Base-by-base conservation (phyloP, 2,329 filamentous ascomycete species). In the Penicillium sp. region DNA sequence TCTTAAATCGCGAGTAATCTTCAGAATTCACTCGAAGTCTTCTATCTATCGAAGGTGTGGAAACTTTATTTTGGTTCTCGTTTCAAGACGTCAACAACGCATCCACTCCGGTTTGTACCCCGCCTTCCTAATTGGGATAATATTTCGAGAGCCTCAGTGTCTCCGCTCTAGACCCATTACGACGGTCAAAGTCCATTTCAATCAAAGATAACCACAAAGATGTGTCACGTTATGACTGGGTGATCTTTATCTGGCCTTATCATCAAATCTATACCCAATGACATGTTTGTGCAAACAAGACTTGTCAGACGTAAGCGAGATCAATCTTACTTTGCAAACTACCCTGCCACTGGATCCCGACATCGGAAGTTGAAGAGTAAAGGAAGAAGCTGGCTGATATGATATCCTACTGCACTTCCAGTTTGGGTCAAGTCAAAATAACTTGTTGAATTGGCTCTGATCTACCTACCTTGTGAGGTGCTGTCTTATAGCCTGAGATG, bases 51-150 rank as follows among this genome's bases (percentile, higher is more conserved):
- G 15, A 37, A 9, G 8, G 0, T 18, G n/a, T 18, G 33, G 11
- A 40, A 40, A 40, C 9, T 40, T 22, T 11, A 40, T 40, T 22
- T 18, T 37, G 1, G n/a, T n/a, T n/a, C 3, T 11, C 3, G n/a
- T 6, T 33, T 14, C 15, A 3, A 35, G 3, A 14, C 18, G 8
- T 20, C 4, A 40, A 40, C 18, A 22, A 22, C 9, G 37, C 37
- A 37, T 18, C 7, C 12, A 47, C 42, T 46, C 35, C 41, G 42
- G 2, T 14, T 37, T 11, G 15, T 37, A 22, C 37, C 37, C 37
- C 22, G 29, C 27, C 43, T 53, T 53, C 51, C 51, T 22, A 27
- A 40, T 47, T 41, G 23, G 43, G 51, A 12, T 31, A 53, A 53
- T 31, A 25, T 27, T 23, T 23, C 31, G 51, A 53, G 51, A 37